Base-by-base conservation (phyloP, 2,329 filamentous ascomycete species). In the Byssochlamys sp. region DNA sequence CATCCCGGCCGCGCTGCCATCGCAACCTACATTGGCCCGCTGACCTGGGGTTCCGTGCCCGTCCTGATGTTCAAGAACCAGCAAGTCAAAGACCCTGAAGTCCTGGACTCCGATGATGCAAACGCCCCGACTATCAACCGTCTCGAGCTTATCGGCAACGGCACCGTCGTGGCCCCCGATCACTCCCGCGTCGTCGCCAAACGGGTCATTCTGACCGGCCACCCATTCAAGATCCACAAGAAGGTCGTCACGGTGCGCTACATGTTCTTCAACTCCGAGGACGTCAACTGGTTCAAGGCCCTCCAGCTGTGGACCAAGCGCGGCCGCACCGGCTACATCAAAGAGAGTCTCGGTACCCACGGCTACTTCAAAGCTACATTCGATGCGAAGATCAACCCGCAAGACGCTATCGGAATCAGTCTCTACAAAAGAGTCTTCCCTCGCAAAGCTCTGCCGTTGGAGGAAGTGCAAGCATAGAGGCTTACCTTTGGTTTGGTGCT, bases 301-400 rank as follows among this genome's bases (percentile, higher is more conserved):
- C 73, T 99, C 70, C 92, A 94, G 59, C 76, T 99, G 62, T 99
- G 92, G 91, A 99, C 94, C 4, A 89, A 85, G 77, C 79, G 92
- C 29, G 94, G 94, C 5, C 81, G 94, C 61, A 89, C 85, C 64
- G 94, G 94, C 7, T 96, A 86, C 72, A 85, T 99, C 78, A 96
- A 96, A 80, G 94, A 99, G 78, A 83, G 87, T 58, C 77, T 99
- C 54, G 94, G 94, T 66, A 99, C 94, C 35, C 94, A 99, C 74
- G 94, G 94, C n/a, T 99, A 99, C 78, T 97, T 97, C 83, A 99
- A 99, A 81, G 94, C 94, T 11, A 96, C 88, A 1, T 99, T 99
- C 77, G 95, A 99, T 72, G 90, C 87, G 11, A 89, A 88, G 71
- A 92, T 99, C 72, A 97, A 96, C 73, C 91, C 94, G 1, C 89